Evolutionary conservation across 441 rosid genomes (phyloP).

Genomic region (Heliophila coronopifolia): DNA sequence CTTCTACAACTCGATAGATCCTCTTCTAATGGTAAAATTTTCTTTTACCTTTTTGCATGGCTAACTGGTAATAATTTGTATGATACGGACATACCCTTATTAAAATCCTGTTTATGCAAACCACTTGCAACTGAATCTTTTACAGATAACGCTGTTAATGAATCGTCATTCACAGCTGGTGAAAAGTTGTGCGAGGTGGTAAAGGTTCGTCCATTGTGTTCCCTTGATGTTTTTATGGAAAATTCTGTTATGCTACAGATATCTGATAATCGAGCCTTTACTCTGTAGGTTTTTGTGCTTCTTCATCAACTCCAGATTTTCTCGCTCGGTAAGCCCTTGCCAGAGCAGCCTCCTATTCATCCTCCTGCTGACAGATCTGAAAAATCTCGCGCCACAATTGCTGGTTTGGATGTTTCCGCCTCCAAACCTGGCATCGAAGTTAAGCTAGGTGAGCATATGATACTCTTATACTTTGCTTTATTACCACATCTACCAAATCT

Average conservation of each 20-base stretch:
- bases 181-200: slow-evolving; percentile 74
- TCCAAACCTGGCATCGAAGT: slow-evolving; percentile 79
- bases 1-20: slow-evolving; percentile 55
- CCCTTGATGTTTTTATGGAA: background rate
- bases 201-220: slow-evolving; percentile 53
- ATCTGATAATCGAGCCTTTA: slow-evolving; percentile 20
- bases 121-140: slow-evolving; percentile 13
- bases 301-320: slow-evolving; percentile 85
- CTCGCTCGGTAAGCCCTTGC: slow-evolving; percentile 62
- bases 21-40: slow-evolving; percentile 47
- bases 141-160: slow-evolving; percentile 49
- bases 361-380: slow-evolving; percentile 42
- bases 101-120: background rate
- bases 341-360: slow-evolving; percentile 65
- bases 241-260: background rate
- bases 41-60: background rate
- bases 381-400: slow-evolving; percentile 53
- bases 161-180: slow-evolving; percentile 69
- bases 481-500: background rate
- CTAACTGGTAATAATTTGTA: slow-evolving; percentile 5
- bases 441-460: slow-evolving; percentile 51
- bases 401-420: slow-evolving; percentile 62
- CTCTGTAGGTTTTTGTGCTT: slow-evolving; percentile 69
- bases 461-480: background rate
- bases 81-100: background rate